These are phyloP conservation scores for Fragosphaeria purpurea DNA, from an alignment of 2,329 filamentous ascomycete species.

Conservation along the genomic window DNA sequence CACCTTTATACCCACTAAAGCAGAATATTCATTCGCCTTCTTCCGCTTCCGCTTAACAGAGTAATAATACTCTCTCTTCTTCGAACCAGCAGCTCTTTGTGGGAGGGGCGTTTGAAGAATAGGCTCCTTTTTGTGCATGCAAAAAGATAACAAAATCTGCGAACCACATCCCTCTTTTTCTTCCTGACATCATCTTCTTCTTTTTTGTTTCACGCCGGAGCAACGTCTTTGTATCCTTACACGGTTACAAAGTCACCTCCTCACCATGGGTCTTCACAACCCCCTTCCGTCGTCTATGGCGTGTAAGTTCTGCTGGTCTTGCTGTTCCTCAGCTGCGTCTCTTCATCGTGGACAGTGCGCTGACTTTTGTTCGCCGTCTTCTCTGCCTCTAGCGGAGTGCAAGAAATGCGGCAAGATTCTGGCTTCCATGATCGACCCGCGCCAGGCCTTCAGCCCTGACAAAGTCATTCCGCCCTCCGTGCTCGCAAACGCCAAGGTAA, in stretches of 20 bases:
- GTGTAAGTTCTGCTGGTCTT: slow-evolving; percentile 41
- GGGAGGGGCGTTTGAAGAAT: no score
- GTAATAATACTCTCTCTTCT: no score
- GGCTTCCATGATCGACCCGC: slow-evolving; percentile 85
- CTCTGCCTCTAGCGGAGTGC: slow-evolving; percentile 65
- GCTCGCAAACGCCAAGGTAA: slow-evolving; percentile 81
- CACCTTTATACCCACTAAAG: no score
- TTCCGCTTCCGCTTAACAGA: no score
- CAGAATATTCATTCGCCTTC: no score
- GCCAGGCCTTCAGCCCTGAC: slow-evolving; percentile 87
- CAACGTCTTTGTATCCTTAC: neutral
- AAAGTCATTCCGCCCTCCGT: slow-evolving; percentile 92
- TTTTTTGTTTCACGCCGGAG: no score
- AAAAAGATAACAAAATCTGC: no score
- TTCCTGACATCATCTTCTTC: no score
- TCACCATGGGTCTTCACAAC: slow-evolving; percentile 53
- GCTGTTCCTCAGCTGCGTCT: neutral
- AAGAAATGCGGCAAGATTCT: slow-evolving; percentile 96
- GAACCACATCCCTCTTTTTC: no score
- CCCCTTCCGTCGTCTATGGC: slow-evolving; percentile 57
- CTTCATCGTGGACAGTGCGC: neutral
- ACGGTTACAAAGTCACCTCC: neutral
- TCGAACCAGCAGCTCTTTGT: no score
- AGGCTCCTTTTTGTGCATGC: no score
- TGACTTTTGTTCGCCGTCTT: neutral